A percentile compares a stretch with the other conserved stretches of the same genome.
phyloP scores from a whole-genome alignment of 805 yeast genomes.

The Lipomyces spencermartinsiae region DNA sequence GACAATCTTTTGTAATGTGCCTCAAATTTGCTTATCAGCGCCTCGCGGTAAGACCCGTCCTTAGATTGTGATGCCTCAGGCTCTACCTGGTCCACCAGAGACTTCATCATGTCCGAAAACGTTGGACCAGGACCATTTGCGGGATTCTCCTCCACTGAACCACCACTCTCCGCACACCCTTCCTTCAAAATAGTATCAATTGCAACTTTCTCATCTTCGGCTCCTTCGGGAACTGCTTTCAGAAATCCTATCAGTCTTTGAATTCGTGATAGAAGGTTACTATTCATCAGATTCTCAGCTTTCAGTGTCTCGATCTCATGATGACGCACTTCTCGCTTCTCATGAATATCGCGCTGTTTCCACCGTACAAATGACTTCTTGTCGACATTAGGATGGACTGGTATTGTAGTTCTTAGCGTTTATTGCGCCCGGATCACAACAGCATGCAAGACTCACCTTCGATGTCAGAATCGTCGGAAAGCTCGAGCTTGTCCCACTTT shows the following conservation, averaged over 20 bases:
- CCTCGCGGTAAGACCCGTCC: conserved; percentile 49
- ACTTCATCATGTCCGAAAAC: conserved; percentile 92
- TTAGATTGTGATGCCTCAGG: conserved; percentile 60
- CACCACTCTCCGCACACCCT: conserved; percentile 41
- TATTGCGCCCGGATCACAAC: not conserved
- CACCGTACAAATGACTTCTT: conserved; percentile 88
- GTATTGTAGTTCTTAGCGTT: not conserved
- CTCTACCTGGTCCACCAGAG: conserved; percentile 77
- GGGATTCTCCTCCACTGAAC: conserved; percentile 19
- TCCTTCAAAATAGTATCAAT: conserved; percentile 15
- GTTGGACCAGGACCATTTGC: conserved; percentile 53
- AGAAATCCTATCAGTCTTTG: conserved; percentile 61
- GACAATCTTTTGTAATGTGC: conserved; percentile 76
- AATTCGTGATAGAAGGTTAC: conserved; percentile 73
- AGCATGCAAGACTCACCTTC: conserved; percentile 52
- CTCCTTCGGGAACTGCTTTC: conserved; percentile 41
- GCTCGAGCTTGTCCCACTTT: conserved; percentile 95
- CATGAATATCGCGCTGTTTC: conserved; percentile 98
- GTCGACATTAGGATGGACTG: conserved; percentile 96
- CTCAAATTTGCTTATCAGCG: conserved; percentile 49
- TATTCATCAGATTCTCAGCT: conserved; percentile 81
- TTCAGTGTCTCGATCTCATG: conserved; percentile 76
- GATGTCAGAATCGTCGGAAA: conserved; percentile 94
- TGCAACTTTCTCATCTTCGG: conserved; percentile 1
- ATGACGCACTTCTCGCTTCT: conserved; percentile 81